These are phyloP conservation scores for Chytriomyces sp. DNA, from an alignment of 192 early-diverging fungal species.

Conservation along the genomic window DNA sequence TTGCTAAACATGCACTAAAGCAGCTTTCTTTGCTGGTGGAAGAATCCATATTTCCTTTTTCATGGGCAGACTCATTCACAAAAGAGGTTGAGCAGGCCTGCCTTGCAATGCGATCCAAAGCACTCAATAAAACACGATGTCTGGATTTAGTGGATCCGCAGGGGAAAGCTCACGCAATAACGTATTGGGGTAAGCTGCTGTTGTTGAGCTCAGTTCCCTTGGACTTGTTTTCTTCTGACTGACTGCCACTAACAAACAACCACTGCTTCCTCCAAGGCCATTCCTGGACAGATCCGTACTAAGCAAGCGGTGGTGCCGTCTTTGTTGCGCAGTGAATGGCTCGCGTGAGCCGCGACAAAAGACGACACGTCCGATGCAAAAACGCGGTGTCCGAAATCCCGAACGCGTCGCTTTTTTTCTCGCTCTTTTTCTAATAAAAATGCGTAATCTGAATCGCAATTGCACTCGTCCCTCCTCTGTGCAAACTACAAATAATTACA, in stretches of 20 bases:
- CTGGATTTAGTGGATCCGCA: constrained; percentile 20
- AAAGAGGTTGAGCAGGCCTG: constrained; percentile 2
- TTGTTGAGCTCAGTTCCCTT: no score
- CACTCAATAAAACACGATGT: constrained; percentile 6
- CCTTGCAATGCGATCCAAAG: neutral
- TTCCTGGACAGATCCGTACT: constrained; percentile 4
- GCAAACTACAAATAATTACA: no score
- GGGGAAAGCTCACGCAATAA: constrained; percentile 1
- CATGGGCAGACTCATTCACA: constrained; percentile 6
- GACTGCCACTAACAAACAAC: no score
- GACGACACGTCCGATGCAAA: no score
- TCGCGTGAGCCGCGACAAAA: no score
- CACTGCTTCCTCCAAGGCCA: neutral
- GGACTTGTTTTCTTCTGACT: no score
- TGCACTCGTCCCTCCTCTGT: no score
- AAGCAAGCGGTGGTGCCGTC: neutral
- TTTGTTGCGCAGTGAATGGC: no score
- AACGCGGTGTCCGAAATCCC: no score
- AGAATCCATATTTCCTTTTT: constrained; percentile 19
- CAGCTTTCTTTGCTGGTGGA: neutral
- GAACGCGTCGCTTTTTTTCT: no score
- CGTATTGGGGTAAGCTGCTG: neutral
- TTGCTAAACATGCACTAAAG: neutral
- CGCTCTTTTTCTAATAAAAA: no score
- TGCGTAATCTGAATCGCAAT: no score